Conservation (phyloP, 768 basidiomycete species). For the Neoboletus subvelutipes region DNA sequence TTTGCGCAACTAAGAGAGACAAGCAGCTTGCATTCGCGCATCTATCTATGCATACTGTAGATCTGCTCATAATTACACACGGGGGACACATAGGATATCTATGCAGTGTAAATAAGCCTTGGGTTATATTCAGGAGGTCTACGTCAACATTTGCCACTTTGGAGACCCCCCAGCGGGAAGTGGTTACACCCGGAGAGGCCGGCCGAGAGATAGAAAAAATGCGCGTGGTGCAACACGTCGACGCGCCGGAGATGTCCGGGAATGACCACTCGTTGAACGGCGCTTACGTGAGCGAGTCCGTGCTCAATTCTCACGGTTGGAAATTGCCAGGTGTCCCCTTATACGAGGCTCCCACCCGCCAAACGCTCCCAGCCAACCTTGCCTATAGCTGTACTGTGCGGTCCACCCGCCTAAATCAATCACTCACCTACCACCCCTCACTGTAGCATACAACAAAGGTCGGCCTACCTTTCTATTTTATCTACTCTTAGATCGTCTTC, state of each 20-base stretch:
- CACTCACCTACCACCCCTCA: conserved; percentile 21
- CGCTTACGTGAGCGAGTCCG: conserved; percentile 37
- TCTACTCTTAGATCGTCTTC: conserved; percentile 22
- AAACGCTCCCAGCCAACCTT: conserved; percentile 38
- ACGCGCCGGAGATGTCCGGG: conserved; percentile 27
- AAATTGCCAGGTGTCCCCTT: conserved; percentile 31
- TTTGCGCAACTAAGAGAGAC: not conserved
- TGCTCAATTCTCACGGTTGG: conserved; percentile 36
- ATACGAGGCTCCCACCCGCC: conserved; percentile 39
- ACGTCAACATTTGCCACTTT: not conserved
- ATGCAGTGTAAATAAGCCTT: not conserved
- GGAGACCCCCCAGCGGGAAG: conserved; percentile 17
- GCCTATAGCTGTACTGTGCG: conserved; percentile 38
- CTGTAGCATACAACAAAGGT: conserved; percentile 35
- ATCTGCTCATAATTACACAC: conserved; percentile 18
- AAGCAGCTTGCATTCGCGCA: conserved; percentile 10
- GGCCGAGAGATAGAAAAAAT: conserved; percentile 13
- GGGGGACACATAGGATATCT: conserved; percentile 6
- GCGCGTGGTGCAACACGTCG: conserved; percentile 9
- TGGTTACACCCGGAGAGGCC: conserved; percentile 15
- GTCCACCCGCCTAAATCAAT: conserved; percentile 36
- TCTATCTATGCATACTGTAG: conserved; percentile 18
- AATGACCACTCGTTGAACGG: conserved; percentile 31
- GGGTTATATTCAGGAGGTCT: not conserved
- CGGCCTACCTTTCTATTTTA: conserved; percentile 20